Evolutionary conservation across 139 green algal species (phyloP).

Genomic region (Chlamydomonas eustigma): DNA sequence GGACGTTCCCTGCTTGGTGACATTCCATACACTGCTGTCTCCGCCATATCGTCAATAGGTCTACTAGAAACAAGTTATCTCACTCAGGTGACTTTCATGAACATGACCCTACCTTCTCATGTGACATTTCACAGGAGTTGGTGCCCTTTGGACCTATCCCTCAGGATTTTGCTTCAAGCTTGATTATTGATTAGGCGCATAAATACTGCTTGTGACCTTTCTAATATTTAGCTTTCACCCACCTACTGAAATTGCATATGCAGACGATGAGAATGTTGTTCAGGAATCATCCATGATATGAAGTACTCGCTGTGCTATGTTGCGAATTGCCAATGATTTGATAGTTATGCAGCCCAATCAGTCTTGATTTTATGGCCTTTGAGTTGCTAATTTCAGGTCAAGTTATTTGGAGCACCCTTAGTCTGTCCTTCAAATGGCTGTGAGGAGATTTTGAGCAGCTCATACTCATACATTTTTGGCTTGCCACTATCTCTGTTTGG

Average conservation of each 20-base stretch:
- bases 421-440: slow-evolving; percentile 69
- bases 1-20: no score
- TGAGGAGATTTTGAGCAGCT: slow-evolving; percentile 63
- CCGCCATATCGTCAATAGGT: slow-evolving; percentile 46
- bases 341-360: neutral
- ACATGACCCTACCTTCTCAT: neutral
- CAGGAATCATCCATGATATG: no score
- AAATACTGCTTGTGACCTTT: no score
- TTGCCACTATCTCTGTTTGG: slow-evolving; percentile 68
- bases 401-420: slow-evolving; percentile 52
- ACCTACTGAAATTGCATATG: no score
- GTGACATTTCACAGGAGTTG: no score
- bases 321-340: neutral
- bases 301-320: no score
- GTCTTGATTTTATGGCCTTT: neutral
- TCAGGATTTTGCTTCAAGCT: no score
- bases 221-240: no score
- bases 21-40: slow-evolving; percentile 26
- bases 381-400: slow-evolving; percentile 37
- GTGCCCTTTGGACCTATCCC: no score
- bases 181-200: no score
- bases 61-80: slow-evolving; percentile 78
- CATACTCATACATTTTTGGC: slow-evolving; percentile 68
- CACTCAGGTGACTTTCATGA: slow-evolving; percentile 37
- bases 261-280: no score